Percentiles rank a stretch among this genome's conserved stretches.
Evolutionary conservation across 1,139 yeast species (phyloP).

Genomic region (Yamadazyma jaroonii): DNA sequence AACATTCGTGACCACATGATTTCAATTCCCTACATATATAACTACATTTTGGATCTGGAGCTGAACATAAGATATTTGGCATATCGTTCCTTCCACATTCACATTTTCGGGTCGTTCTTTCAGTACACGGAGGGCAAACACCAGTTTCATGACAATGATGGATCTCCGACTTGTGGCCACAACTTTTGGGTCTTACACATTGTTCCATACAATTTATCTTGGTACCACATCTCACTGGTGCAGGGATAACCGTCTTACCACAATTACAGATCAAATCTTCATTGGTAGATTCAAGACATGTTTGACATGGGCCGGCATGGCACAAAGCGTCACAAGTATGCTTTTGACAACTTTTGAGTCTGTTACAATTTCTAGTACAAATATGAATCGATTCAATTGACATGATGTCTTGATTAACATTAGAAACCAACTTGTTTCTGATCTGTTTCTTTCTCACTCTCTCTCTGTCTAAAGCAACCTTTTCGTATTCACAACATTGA

Average conservation of each 20-base stretch:
- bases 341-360: conserved; percentile 63
- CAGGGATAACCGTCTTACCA: conserved; percentile 74
- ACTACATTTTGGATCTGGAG: conserved; percentile 71
- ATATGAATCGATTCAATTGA: conserved; percentile 74
- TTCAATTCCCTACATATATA: conserved; percentile 55
- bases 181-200: conserved; percentile 57
- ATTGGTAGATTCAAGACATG: conserved; percentile 78
- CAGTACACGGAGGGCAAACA: conserved; percentile 78
- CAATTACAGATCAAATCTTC: conserved; percentile 84
- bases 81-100: conserved; percentile 66
- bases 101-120: conserved; percentile 59
- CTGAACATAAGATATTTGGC: conserved; percentile 71
- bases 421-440: conserved; percentile 37
- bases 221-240: conserved; percentile 91
- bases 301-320: conserved; percentile 81
- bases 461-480: conserved; percentile 61
- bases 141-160: conserved; percentile 74
- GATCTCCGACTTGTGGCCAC: conserved; percentile 75
- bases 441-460: conserved; percentile 51
- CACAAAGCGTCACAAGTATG: conserved; percentile 77
- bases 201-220: conserved; percentile 66
- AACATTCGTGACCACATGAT: conserved; percentile 72
- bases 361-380: conserved; percentile 70
- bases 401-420: conserved; percentile 38
- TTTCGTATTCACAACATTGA: conserved; percentile 70